Evolutionary conservation across 2,329 filamentous ascomycete species (phyloP), one percentile per base, ranked within the genome.

Genomic region (Cladosporium sphaerospermum): DNA sequence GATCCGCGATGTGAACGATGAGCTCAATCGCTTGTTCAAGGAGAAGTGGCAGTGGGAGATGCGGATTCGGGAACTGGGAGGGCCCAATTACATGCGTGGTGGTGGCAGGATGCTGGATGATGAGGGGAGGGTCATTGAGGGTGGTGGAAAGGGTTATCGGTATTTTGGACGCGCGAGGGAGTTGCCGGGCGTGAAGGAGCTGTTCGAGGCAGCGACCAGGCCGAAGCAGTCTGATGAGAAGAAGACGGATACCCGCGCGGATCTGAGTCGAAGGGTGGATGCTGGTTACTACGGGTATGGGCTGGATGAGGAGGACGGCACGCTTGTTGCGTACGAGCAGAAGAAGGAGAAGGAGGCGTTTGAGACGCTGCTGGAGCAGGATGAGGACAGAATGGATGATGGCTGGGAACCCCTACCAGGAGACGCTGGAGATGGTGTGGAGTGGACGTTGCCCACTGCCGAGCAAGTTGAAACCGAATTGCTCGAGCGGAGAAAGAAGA

Each of bases 11-110:
- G 78, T 99, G 68, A 99, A 99, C 75, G 93, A 99, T 71, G 93
- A 99, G 73, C 95, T 99, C 78, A 99, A 99, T 78, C 95, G 96
- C 75, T 80, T 96, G 57, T 96, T 99, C 89, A 85, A 90, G 59
- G 93, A 99, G 76, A 99, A 99, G 73, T 90, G 95, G 79, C 91
- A 95, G 81, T 99, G 93, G 93, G 93, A 99, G 77, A 83, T 93
- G 62, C 90, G 96, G 73, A 96, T 99, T 62, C 82, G 91, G 54
- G 95, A 95, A 65, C 71, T 97, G 19, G 93, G 93, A n/a, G 93
- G 93, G 2, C 93, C 93, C 31, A 97, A 97, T 72, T 99, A 97
- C 71, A 95, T 93, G 86, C 80, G 90, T 31, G 77, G 74, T n/a
- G 76, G 77, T 1, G 66, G 75, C 19, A 71, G 77, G 61, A 67